A percentile compares a stretch with the other conserved stretches of the same genome.
Conservation (phyloP, 139 green algal species). For the Nannochloris sp. region DNA sequence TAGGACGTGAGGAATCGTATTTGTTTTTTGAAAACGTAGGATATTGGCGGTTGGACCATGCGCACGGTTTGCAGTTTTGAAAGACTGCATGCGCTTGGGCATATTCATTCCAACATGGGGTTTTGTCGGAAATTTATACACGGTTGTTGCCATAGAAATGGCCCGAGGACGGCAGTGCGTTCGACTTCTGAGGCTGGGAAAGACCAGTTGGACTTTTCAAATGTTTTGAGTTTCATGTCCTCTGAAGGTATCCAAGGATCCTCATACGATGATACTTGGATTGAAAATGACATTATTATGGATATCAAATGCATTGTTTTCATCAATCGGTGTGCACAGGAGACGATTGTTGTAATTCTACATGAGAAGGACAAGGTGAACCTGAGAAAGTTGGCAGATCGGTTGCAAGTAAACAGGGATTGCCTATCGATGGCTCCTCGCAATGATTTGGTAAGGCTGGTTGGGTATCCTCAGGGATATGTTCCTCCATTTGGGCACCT, state of each 20-base stretch:
- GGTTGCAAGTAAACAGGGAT: not conserved
- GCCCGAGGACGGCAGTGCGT: too few relatives aligned
- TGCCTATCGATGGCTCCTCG: not conserved
- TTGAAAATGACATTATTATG: not conserved
- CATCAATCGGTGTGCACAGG: not conserved
- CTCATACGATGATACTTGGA: not conserved
- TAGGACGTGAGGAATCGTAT: too few relatives aligned
- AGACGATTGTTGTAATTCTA: not conserved
- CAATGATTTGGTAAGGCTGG: not conserved
- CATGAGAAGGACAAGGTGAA: not conserved
- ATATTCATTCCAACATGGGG: too few relatives aligned
- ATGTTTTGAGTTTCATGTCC: too few relatives aligned
- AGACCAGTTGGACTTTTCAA: too few relatives aligned
- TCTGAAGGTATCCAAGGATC: not conserved
- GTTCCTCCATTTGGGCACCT: slow-evolving; percentile 23
- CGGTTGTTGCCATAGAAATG: too few relatives aligned
- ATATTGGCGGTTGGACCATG: too few relatives aligned
- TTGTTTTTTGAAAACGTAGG: too few relatives aligned
- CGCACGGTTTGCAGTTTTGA: too few relatives aligned
- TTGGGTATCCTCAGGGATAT: not conserved
- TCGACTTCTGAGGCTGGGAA: too few relatives aligned
- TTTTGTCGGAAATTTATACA: too few relatives aligned
- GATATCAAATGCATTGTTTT: not conserved
- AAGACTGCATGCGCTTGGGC: too few relatives aligned
- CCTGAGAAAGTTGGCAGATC: not conserved